Evolutionary conservation across 2,329 filamentous ascomycete genomes (phyloP), one percentile per base, ranked within the genome.

Genomic region (Hymenoscyphus scutula): DNA sequence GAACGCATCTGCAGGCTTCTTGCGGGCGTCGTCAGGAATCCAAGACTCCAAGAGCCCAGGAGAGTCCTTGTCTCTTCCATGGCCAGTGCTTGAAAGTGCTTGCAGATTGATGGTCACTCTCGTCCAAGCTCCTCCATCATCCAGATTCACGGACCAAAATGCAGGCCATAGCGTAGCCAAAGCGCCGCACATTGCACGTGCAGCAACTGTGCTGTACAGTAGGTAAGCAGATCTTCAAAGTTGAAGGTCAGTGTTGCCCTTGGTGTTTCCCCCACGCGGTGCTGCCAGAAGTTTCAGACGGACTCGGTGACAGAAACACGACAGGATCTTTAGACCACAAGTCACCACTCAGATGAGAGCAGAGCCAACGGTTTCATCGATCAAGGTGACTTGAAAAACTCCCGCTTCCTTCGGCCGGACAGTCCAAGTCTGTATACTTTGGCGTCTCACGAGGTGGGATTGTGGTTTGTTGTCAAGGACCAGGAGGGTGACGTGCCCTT

Each of bases 1-100:
- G 65, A 65, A 67, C 59, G 11, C 29, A 37, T 53, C 57, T 60
- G 58, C 62, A 64, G 54, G 58, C 62, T 61, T 61, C 51, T 41
- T 34, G 32, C 32, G 8, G 32, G 32, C 32, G 32, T 41, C 41
- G n/a, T n/a, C n/a, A n/a, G n/a, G n/a, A n/a, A 56, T 58, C 48
- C 32, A 62, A 56, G 53, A 60, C 11, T 45, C 37, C 41, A 19
- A 19, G 41, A 45, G 41, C 41, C 41, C 41, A 23, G n/a, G 41
- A 17, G 38, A 45, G 38, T 45, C 38, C 38, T 45, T 45, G 38
- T 45, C n/a, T 27, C n/a, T 13, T 15, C 38, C 15, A 51, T 38
- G 27, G 37, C 41, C 55, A 56, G 37, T 56, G 59, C 59, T 57
- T 48, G 19, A 48, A 48, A n/a, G 41, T 48, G 41, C 41, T 23